Evolutionary conservation across 1,284 basidiomycete genomes (phyloP), one percentile per base, ranked within the genome.

Genomic region (Sporisorium exsertum): DNA sequence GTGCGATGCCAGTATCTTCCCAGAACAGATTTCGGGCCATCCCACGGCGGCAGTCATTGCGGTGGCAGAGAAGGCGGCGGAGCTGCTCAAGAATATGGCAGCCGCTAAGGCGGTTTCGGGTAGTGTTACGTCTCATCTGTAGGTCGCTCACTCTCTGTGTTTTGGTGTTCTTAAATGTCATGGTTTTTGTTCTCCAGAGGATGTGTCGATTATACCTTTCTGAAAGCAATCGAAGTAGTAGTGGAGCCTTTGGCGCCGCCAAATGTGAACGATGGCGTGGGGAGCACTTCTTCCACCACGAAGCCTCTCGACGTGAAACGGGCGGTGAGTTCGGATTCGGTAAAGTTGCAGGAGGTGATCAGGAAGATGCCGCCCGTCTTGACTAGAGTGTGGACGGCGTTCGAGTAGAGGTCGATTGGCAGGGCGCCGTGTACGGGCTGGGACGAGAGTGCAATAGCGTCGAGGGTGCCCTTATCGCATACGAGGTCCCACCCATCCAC

Each of bases 291-390:
- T n/a, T 79, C 59, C 3, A 81, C 71, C 20, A 55, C 33, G 58
- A 84, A 81, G 3, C 78, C 78, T 57, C 29, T 27, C 1, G 53
- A 42, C 0, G 51, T 86, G 80, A 95, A 94, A 51, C 85, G 88
- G 1, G 86, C 79, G 69, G 88, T 89, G 42, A 96, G 86, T 82
- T 96, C 94, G 0, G 91, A 89, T 77, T 93, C 91, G 0, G 94
- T 96, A 82, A 94, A 96, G 83, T 96, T 96, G 84, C 94, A 95
- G 8, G 82, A 85, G 8, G 93, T 95, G 67, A 95, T 94, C 50
- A 95, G 87, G 81, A 95, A 94, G 77, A 89, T 87, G 5, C 91
- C 93, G 2, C 55, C n/a, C 5, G 57, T 67, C 50, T 77, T 90
- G 27, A 94, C 87, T 53, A 93, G 84, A 32, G 84, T 85, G 2